Evolutionary conservation across 2,329 filamentous ascomycete species (phyloP).

Genomic region (Cladophialophora yegresii): DNA sequence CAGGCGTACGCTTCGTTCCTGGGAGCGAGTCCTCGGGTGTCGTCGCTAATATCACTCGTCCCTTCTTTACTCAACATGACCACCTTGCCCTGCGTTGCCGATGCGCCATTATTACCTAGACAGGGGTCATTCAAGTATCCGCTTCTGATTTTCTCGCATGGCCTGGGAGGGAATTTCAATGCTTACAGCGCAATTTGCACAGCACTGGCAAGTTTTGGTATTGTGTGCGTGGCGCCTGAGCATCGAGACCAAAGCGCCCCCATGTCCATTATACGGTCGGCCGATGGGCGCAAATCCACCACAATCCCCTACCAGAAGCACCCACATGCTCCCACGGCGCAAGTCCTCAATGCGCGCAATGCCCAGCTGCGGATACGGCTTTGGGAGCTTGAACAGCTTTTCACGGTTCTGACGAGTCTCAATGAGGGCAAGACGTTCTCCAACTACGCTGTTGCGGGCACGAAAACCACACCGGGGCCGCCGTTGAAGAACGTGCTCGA

Average conservation of each 20-base stretch:
- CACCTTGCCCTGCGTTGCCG: conserved; percentile 37
- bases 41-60: conserved; percentile 31
- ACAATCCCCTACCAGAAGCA: conserved; percentile 51
- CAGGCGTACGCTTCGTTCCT: conserved; percentile 76
- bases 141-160: conserved; percentile 82
- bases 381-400: conserved; percentile 74
- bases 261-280: conserved; percentile 67
- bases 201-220: conserved; percentile 75
- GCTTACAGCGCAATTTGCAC: conserved; percentile 82
- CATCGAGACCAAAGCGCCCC: conserved; percentile 81
- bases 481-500: conserved; percentile 63
- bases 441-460: conserved; percentile 43
- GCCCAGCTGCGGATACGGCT: conserved; percentile 71
- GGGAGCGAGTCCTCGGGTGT: conserved; percentile 51
- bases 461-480: conserved; percentile 8
- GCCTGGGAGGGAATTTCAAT: conserved; percentile 76
- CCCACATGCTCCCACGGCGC: conserved; percentile 64
- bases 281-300: conserved; percentile 23
- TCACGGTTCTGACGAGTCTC: conserved; percentile 67
- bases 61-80: conserved; percentile 36
- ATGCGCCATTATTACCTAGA: conserved; percentile 59
- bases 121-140: conserved; percentile 66
- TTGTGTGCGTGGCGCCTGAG: conserved; percentile 78
- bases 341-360: conserved; percentile 68
- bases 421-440: conserved; percentile 56